Conservation (phyloP, 139 green algal genomes). For the Micractinium conductrix region DNA sequence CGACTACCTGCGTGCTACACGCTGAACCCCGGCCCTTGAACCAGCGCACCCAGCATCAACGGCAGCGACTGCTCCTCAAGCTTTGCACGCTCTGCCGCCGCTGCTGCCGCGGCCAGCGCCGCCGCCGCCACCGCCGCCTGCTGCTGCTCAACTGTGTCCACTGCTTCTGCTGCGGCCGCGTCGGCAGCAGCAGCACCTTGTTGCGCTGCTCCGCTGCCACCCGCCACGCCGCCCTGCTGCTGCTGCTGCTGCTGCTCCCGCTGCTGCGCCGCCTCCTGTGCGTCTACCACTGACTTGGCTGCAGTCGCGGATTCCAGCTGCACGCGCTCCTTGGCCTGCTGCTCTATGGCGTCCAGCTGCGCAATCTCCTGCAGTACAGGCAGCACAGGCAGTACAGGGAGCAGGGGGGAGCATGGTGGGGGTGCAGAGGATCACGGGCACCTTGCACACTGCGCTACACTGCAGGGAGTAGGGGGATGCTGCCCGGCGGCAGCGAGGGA, state of each 20-base stretch:
- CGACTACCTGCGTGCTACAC: too few relatives aligned
- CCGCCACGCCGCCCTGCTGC: neutral
- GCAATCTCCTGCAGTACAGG: conserved; percentile 80
- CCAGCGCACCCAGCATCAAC: conserved; percentile 71
- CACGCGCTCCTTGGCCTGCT: conserved; percentile 24
- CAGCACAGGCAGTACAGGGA: too few relatives aligned
- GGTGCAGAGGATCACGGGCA: too few relatives aligned
- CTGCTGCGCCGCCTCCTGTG: conserved; percentile 23
- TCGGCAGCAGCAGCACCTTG: too few relatives aligned
- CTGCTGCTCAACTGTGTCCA: neutral
- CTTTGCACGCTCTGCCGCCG: conserved; percentile 34
- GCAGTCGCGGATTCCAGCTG: neutral
- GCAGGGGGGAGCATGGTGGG: too few relatives aligned
- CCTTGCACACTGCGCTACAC: too few relatives aligned
- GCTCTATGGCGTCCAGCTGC: conserved; percentile 33
- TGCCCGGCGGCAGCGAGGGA: too few relatives aligned
- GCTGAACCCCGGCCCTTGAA: too few relatives aligned
- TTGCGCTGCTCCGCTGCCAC: conserved; percentile 18
- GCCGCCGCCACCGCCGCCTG: neutral
- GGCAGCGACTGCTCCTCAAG: conserved; percentile 80
- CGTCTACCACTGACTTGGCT: too few relatives aligned
- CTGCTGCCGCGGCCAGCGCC: neutral
- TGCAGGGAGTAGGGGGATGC: too few relatives aligned
- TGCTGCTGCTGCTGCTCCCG: neutral
- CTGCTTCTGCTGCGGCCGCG: too few relatives aligned